Evolutionary conservation across 139 green algal genomes (phyloP), one percentile per base, ranked within the genome.

Genomic region (Spirogloea muscicola): DNA sequence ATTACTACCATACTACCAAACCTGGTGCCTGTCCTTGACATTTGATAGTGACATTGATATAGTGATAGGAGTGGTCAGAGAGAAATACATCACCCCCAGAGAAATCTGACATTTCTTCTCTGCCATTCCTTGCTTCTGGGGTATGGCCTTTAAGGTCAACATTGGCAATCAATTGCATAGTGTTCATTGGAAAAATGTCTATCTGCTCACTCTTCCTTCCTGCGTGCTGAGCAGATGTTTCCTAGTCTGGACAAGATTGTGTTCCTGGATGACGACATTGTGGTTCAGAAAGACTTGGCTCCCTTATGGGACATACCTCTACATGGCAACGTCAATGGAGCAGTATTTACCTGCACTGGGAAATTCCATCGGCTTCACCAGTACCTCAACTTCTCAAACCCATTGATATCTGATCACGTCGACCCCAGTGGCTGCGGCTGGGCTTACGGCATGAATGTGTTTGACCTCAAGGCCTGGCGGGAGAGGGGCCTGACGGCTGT

Each of bases 371-470:
- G 60, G 13, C 49, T 80, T 7, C 31, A 67, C 40, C 41, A 62
- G 31, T 80, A 80, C 64, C 64, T 80, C 60, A 80, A 80, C 39
- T 80, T 80, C 60, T 80, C 72, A 6, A 31, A 71, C 72, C 72
- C 72, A 7, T 44, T 76, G 9, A 77, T 80, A 21, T 39, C 39
- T 3, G 63, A 74, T 36, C 40, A 71, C 31, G 58, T 80, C 66
- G 64, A 80, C 62, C 62, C 46, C 2, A 10, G 46, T 2, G 64
- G 31, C 13, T 80, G 72, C 38, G 72, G 61, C 21, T 80, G 72
- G 72, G 72, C 72, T 41, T 80, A 80, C 52, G 72, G 72, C 33
- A 80, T 80, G 72, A 80, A 80, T 43, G 64, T 80, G 41, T 80
- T 80, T 64, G 72, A 80, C 57, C 39, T 80, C 25, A 9, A 44